A percentile compares a stretch with the other conserved stretches of the same genome.
Conservation (phyloP, 2,329 filamentous ascomycete species). For the Plectosphaerella cucumerina region DNA sequence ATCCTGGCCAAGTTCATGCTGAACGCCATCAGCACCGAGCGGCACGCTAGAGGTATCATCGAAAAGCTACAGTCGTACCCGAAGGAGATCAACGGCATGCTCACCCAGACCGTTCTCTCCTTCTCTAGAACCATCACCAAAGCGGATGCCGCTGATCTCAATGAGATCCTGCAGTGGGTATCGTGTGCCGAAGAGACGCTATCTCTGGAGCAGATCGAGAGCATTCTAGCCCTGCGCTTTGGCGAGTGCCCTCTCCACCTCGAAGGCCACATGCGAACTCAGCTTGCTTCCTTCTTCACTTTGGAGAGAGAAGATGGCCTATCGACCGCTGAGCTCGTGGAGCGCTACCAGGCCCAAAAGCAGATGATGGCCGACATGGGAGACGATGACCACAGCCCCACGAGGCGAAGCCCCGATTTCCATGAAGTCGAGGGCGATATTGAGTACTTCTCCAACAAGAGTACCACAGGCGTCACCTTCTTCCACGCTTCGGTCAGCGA, state of each 20-base stretch:
- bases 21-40: slow-evolving; percentile 40
- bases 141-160: slow-evolving; percentile 36
- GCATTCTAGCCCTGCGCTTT: slow-evolving; percentile 36
- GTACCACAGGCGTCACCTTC: slow-evolving; percentile 32
- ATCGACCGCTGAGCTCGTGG: slow-evolving; percentile 35
- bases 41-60: slow-evolving; percentile 38
- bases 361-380: slow-evolving; percentile 7
- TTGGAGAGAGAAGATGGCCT: slow-evolving; percentile 39
- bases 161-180: slow-evolving; percentile 42
- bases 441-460: slow-evolving; percentile 37
- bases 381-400: background rate
- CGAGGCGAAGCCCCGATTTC: slow-evolving; percentile 20
- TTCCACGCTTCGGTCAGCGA: slow-evolving; percentile 34
- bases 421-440: slow-evolving; percentile 26
- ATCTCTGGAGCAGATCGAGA: slow-evolving; percentile 38
- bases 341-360: slow-evolving; percentile 28
- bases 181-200: slow-evolving; percentile 38
- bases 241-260: slow-evolving; percentile 34
- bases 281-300: slow-evolving; percentile 42
- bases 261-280: slow-evolving; percentile 36
- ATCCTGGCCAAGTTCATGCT: slow-evolving; percentile 47
- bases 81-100: slow-evolving; percentile 36
- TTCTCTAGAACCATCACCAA: slow-evolving; percentile 33
- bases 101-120: slow-evolving; percentile 34
- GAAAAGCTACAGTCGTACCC: slow-evolving; percentile 40